Evolutionary conservation across 2,329 filamentous ascomycete genomes (phyloP).

Genomic region (Diaporthe nobilis): DNA sequence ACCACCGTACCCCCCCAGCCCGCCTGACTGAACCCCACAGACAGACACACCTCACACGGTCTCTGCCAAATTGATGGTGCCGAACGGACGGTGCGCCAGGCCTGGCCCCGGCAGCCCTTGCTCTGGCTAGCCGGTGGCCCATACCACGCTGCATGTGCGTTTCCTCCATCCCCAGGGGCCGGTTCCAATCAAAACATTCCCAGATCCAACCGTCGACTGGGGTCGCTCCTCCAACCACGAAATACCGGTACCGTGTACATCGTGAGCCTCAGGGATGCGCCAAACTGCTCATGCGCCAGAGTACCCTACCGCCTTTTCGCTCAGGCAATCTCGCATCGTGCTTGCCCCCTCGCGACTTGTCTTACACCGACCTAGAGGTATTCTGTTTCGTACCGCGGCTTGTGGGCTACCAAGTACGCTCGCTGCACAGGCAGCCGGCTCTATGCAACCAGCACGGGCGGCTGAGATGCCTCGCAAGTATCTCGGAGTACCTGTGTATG

Average conservation of each 20-base stretch:
- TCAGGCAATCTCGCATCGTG: constrained; percentile 36
- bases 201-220: constrained; percentile 38
- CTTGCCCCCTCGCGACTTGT: constrained; percentile 38
- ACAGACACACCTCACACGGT: constrained; percentile 38
- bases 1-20: constrained; percentile 15
- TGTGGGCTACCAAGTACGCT: constrained; percentile 16
- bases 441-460: constrained; percentile 23
- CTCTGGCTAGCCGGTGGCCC: constrained; percentile 27
- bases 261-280: constrained; percentile 38
- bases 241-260: constrained; percentile 33
- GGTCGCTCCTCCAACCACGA: constrained; percentile 28
- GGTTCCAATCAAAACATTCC: constrained; percentile 36
- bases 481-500: constrained; percentile 15
- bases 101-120: constrained; percentile 32
- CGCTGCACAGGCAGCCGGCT: constrained; percentile 37
- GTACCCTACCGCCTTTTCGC: constrained; percentile 38
- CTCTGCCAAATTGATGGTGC: constrained; percentile 37
- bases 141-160: constrained; percentile 33
- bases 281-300: constrained; percentile 34
- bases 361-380: constrained; percentile 37
- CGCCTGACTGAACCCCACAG: constrained; percentile 38
- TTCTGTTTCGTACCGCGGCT: constrained; percentile 39
- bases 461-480: constrained; percentile 16
- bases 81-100: constrained; percentile 40
- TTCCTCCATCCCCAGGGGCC: constrained; percentile 26